A percentile compares a stretch with the other conserved stretches of the same genome.
Evolutionary conservation across 2,329 filamentous ascomycete genomes (phyloP).

Genomic region (Colletotrichum spaethianum): DNA sequence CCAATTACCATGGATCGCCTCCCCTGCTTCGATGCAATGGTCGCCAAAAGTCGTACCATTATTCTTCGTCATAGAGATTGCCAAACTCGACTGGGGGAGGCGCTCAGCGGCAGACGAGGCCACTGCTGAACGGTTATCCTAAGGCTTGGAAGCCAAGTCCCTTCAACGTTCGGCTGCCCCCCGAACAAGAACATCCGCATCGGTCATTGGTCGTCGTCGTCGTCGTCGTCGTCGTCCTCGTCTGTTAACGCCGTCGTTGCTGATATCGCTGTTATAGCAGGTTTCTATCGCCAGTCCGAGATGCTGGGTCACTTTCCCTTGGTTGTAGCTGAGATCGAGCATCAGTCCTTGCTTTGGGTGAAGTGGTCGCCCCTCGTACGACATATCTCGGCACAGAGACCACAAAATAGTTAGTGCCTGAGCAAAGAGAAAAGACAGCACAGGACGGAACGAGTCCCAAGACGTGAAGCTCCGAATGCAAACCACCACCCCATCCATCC

Average conservation of each 20-base stretch:
- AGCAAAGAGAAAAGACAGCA: neutral
- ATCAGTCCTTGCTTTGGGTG: neutral
- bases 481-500: slow-evolving; percentile 36
- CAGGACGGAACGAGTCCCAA: neutral
- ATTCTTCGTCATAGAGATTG: slow-evolving; percentile 42
- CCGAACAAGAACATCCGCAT: neutral
- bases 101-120: slow-evolving; percentile 36
- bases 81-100: slow-evolving; percentile 22
- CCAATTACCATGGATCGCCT: slow-evolving; percentile 42
- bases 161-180: neutral
- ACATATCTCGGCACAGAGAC: neutral
- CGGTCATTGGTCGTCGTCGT: neutral
- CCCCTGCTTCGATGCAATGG: slow-evolving; percentile 39
- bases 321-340: neutral
- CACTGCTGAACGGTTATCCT: slow-evolving; percentile 8
- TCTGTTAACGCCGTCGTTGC: neutral
- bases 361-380: slow-evolving; percentile 1
- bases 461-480: slow-evolving; percentile 20
- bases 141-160: neutral
- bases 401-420: neutral
- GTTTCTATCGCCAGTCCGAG: neutral
- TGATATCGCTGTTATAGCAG: no score
- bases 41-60: slow-evolving; percentile 45
- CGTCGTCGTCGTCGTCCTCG: neutral
- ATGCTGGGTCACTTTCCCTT: neutral